A percentile compares a stretch with the other conserved stretches of the same genome.
Conservation (phyloP, 2,329 filamentous ascomycete species). For the Microdochium bolleyi region DNA sequence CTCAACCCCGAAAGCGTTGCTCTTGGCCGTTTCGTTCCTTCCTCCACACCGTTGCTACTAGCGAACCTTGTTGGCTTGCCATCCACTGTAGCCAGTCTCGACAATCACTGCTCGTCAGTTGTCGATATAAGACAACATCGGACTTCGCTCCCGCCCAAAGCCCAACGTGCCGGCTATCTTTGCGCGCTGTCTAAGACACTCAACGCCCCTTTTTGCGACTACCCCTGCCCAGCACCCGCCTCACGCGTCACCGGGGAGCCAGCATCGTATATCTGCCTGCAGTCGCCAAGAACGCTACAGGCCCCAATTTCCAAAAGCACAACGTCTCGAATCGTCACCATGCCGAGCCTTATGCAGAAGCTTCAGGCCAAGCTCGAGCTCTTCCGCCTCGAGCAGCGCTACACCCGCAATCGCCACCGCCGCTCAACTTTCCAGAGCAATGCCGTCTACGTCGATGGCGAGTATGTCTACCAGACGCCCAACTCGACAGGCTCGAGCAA, state of each 20-base stretch:
- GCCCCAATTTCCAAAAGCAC: background rate
- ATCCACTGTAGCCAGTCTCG: background rate
- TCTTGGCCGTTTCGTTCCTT: background rate
- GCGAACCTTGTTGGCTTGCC: background rate
- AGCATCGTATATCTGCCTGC: too few relatives aligned
- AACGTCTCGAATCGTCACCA: slow-evolving; percentile 10
- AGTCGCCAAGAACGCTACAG: background rate
- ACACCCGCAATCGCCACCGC: slow-evolving; percentile 79
- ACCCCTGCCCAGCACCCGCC: background rate
- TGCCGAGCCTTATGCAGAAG: slow-evolving; percentile 46
- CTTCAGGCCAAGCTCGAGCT: slow-evolving; percentile 72
- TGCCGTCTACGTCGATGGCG: slow-evolving; percentile 88
- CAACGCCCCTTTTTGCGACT: background rate
- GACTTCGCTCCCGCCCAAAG: background rate
- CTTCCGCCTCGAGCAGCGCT: slow-evolving; percentile 90
- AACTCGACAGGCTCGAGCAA: slow-evolving; percentile 47
- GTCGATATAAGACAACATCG: background rate
- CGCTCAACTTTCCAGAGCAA: slow-evolving; percentile 85
- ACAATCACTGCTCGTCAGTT: too few relatives aligned
- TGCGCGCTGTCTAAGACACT: background rate
- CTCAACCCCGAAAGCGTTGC: background rate
- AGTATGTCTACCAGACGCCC: slow-evolving; percentile 76
- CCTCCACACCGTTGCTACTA: background rate
- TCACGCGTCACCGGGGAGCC: background rate
- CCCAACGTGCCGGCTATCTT: background rate